Evolutionary conservation across 371 early-diverging fungal species (phyloP).

Genomic region (Lichtheimia ornata): DNA sequence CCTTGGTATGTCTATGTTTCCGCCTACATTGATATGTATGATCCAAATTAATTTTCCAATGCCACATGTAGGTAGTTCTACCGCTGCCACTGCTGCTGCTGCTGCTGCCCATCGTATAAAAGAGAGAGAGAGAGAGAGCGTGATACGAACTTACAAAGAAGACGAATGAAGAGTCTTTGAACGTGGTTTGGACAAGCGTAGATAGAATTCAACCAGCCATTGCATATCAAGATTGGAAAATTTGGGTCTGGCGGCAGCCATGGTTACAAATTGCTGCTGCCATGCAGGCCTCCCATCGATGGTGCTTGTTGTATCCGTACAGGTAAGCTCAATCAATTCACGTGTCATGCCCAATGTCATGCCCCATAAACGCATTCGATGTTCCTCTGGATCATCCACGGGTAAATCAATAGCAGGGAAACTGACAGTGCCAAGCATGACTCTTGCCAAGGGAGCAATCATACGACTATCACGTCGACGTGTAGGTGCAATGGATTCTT

Average conservation of each 20-base stretch:
- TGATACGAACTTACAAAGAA: not conserved
- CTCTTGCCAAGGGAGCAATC: conserved; percentile 6
- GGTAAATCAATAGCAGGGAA: conserved; percentile 47
- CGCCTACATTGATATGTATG: no score
- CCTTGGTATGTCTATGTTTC: no score
- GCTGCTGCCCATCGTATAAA: no score
- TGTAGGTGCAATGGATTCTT: conserved; percentile 33
- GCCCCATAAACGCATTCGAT: conserved; percentile 62
- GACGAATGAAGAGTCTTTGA: not conserved
- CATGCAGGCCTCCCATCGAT: conserved; percentile 25
- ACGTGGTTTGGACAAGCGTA: not conserved
- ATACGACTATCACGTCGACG: conserved; percentile 9
- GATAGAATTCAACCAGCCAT: not conserved
- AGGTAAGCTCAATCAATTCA: conserved; percentile 54
- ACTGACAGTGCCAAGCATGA: conserved; percentile 30
- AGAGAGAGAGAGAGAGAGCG: not conserved
- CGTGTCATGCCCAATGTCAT: conserved; percentile 68
- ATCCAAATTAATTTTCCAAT: no score
- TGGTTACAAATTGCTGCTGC: conserved; percentile 20
- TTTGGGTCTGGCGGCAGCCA: conserved; percentile 4
- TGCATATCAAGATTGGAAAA: conserved; percentile 4
- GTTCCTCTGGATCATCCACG: conserved; percentile 27
- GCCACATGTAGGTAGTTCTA: no score
- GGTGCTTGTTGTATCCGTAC: not conserved
- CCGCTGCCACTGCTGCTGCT: no score